phyloP scores from a whole-genome alignment of 257 asterid species.

The Solanum corneliomulleri region DNA sequence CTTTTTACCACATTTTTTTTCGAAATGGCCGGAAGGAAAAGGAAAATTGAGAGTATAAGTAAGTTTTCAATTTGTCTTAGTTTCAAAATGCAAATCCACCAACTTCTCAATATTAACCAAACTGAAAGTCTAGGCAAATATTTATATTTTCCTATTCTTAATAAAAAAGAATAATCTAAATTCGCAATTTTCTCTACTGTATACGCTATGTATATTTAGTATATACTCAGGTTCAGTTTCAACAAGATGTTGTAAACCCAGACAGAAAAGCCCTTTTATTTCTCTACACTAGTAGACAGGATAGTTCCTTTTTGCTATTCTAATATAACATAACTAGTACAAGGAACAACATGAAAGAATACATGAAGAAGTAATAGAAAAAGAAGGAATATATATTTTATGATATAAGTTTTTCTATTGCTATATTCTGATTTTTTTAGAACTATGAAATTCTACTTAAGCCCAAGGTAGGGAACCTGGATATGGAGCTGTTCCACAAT shows the following conservation, averaged over 20 bases:
- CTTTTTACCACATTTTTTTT: background rate
- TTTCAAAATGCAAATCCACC: background rate
- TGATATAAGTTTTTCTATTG: background rate
- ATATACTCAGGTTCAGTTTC: background rate
- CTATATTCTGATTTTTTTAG: background rate
- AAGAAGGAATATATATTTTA: background rate
- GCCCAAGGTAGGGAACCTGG: slow-evolving; percentile 79
- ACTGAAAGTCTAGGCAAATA: background rate
- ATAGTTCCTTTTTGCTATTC: background rate
- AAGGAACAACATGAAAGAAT: background rate
- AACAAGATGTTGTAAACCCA: background rate
- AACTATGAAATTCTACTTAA: background rate
- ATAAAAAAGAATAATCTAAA: background rate
- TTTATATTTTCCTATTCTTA: background rate
- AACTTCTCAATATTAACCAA: background rate
- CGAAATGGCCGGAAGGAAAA: background rate
- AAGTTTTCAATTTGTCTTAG: background rate
- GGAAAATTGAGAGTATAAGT: background rate
- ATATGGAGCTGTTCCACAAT: slow-evolving; percentile 65
- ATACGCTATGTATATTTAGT: background rate
- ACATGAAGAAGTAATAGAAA: background rate
- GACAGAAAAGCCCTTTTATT: background rate
- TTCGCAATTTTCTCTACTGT: background rate
- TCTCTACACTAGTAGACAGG: background rate
- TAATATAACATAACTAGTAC: background rate